Percentiles rank a stretch among this genome's conserved stretches.
These are phyloP conservation scores for Coffea canephora DNA, from an alignment of 257 asterid genomes.

Conservation along the genomic window DNA sequence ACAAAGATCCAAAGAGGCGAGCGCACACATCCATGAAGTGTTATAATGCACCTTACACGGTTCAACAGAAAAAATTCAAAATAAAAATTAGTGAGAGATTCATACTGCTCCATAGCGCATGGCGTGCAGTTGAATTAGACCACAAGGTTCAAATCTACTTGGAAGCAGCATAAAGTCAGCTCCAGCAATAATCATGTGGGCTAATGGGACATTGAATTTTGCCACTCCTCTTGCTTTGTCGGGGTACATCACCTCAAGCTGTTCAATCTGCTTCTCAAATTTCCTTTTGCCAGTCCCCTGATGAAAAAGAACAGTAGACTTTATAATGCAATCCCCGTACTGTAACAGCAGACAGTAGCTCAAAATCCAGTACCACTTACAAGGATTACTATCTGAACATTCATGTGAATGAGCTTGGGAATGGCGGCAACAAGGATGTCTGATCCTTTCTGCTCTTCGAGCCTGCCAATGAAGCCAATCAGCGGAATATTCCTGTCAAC, in stretches of 20 bases:
- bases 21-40: background rate
- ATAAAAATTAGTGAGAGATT: background rate
- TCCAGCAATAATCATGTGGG: constrained; percentile 88
- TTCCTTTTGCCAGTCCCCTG: constrained; percentile 93
- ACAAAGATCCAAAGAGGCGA: background rate
- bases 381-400: constrained; percentile 82
- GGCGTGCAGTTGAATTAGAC: constrained; percentile 94
- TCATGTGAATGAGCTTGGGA: constrained; percentile 57
- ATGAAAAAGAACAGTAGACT: background rate
- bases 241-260: constrained; percentile 89
- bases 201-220: constrained; percentile 81
- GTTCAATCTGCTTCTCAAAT: constrained; percentile 72
- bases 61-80: background rate
- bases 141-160: constrained; percentile 97
- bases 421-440: constrained; percentile 88
- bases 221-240: constrained; percentile 84
- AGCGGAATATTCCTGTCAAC: constrained; percentile 74
- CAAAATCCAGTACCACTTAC: constrained; percentile 42
- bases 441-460: constrained; percentile 97
- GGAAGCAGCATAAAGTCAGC: constrained; percentile 86
- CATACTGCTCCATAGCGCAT: constrained; percentile 98
- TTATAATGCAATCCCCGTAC: background rate
- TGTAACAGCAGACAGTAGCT: background rate
- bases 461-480: constrained; percentile 94
- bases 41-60: background rate